Conservation (phyloP, 2,329 filamentous ascomycete species). For the Fonsecaea pugnacius region DNA sequence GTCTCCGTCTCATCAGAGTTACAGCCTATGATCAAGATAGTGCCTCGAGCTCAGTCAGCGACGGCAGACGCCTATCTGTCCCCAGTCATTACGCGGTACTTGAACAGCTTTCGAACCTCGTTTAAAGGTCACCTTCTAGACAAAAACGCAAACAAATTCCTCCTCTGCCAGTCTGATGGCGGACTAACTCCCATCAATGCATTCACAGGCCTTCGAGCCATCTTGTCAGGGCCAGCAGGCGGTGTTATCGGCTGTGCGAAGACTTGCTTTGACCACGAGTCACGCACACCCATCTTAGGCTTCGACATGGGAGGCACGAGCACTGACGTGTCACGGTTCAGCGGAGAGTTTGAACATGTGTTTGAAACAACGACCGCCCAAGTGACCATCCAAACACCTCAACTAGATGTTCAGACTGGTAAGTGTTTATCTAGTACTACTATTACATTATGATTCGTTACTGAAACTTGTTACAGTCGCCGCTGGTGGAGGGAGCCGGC, state of each 20-base stretch:
- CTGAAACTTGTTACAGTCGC: slow-evolving; percentile 37
- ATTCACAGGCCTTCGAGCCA: slow-evolving; percentile 83
- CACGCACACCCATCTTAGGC: slow-evolving; percentile 79
- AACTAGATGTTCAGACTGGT: slow-evolving; percentile 73
- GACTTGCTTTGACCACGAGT: slow-evolving; percentile 77
- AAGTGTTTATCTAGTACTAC: not conserved
- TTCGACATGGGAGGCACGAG: slow-evolving; percentile 90
- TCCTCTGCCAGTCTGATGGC: slow-evolving; percentile 93
- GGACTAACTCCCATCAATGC: slow-evolving; percentile 59
- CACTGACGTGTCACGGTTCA: slow-evolving; percentile 82
- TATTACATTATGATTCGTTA: too few species aligned
- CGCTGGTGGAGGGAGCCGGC: slow-evolving; percentile 65
- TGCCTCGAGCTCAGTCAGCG: slow-evolving; percentile 75
- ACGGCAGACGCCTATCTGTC: slow-evolving; percentile 81
- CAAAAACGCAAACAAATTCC: slow-evolving; percentile 72
- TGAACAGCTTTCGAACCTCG: slow-evolving; percentile 60
- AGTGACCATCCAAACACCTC: slow-evolving; percentile 81
- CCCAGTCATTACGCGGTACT: slow-evolving; percentile 77
- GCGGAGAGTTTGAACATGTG: slow-evolving; percentile 80
- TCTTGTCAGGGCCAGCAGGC: slow-evolving; percentile 87
- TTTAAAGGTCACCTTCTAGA: slow-evolving; percentile 81
- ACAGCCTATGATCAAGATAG: slow-evolving; percentile 83
- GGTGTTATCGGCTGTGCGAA: slow-evolving; percentile 63
- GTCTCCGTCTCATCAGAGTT: slow-evolving; percentile 79
- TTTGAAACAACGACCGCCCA: slow-evolving; percentile 85